These are phyloP conservation scores for Lipomyces sp. DNA, from an alignment of 805 yeast species.

Conservation along the genomic window DNA sequence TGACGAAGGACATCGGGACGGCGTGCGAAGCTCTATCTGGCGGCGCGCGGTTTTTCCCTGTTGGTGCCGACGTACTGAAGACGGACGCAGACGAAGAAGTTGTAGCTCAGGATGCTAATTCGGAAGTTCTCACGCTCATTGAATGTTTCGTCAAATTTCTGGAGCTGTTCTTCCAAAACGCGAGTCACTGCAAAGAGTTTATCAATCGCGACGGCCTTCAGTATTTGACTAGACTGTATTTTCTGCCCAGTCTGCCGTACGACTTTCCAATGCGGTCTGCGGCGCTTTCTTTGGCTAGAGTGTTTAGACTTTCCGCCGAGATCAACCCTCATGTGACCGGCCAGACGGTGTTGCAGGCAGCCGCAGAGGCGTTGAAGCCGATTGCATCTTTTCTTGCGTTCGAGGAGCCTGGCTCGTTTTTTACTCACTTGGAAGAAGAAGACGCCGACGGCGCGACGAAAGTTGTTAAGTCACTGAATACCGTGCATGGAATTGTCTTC, in stretches of 20 bases:
- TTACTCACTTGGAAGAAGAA: conserved; percentile 12
- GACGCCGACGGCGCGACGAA: conserved; percentile 7
- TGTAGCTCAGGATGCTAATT: conserved; percentile 17
- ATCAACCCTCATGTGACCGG: conserved; percentile 6
- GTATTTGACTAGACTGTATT: conserved; percentile 30
- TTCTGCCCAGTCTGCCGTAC: conserved; percentile 33
- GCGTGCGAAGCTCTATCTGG: conserved; percentile 10
- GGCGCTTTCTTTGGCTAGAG: conserved; percentile 21
- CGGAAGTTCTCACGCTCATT: conserved; percentile 22
- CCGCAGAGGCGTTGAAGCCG: conserved; percentile 7
- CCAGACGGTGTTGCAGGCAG: conserved; percentile 9
- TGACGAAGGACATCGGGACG: conserved; percentile 9
- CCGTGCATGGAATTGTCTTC: conserved; percentile 21
- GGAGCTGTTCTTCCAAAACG: conserved; percentile 36
- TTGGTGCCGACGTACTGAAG: conserved; percentile 12
- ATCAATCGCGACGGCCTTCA: conserved; percentile 32
- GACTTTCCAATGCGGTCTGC: conserved; percentile 35
- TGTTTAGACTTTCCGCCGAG: conserved; percentile 18
- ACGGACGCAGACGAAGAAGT: conserved; percentile 28
- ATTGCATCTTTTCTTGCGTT: conserved; percentile 16
- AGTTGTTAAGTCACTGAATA: conserved; percentile 13
- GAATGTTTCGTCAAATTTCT: conserved; percentile 31
- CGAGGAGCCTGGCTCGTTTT: conserved; percentile 10
- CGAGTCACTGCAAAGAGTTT: conserved; percentile 33
- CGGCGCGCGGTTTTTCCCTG: conserved; percentile 29